Base-by-base conservation (phyloP, 2,329 filamentous ascomycete species). In the Sphaceloma murrayae region DNA sequence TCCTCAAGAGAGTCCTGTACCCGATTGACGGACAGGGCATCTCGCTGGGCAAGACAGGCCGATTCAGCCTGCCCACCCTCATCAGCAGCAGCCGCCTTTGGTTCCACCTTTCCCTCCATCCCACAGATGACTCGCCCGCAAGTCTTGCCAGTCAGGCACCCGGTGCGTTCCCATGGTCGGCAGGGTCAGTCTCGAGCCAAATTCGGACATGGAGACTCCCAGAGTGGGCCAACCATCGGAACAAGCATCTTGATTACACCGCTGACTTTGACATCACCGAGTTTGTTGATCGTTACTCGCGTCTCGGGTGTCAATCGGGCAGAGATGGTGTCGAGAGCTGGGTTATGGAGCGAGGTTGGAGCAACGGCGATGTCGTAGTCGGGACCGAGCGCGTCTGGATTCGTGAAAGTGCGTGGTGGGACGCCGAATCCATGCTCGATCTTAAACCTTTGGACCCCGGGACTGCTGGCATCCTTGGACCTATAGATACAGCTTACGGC, bases 201-300 rank as follows among this genome's bases (percentile, higher is more conserved):
- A 75, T 98, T 13, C 84, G 91, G 13, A 77, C 87, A 2, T 98
- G 91, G 89, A 78, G 91, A 56, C 70, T 98, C 11, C 83, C 91
- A 0, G 91, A 98, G 62, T 98, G 91, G 91, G 85, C 88, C 1
- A 98, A 96, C 59, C 80, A 89, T 46, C 78, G 91, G 39, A 93
- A 88, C 61, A 86, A 85, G 60, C 79, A 82, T 55, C 77, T 96
- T 2, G 91, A 98, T 59, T 98, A 94, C 62, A 98, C 91, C 0
- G 86, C 88, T 1, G 91, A 98, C 57, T 98, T 96, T 53, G 91
- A 98, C 56, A 69, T 88, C 4, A 85, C 94, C 11, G 91, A 98
- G 60, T 96, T 98, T 55, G 75, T 80, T 14, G 78, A 81, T 53
- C 79, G 91, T 33, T 98, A 95, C 59, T 71, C 78, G 4, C 70